Percentiles rank a stretch among this genome's conserved stretches.
Evolutionary conservation across 2,329 filamentous ascomycete species (phyloP).

Genomic region (Pseudocercospora pini-densiflorae): DNA sequence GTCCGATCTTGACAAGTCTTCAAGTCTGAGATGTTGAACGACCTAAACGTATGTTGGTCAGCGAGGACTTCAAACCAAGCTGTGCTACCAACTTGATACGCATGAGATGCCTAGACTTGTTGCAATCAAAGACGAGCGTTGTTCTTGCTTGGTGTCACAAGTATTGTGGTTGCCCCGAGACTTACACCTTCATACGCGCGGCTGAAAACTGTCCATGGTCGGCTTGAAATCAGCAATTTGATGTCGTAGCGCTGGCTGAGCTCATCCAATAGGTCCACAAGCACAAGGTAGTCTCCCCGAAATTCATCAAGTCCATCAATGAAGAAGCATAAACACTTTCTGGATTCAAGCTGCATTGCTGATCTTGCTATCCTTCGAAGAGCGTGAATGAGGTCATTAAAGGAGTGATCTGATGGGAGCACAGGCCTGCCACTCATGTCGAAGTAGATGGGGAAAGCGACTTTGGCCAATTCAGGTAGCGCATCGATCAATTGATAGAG

Average conservation of each 20-base stretch:
- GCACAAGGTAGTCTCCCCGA: neutral
- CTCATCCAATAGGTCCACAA: neutral
- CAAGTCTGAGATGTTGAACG: constrained; percentile 10
- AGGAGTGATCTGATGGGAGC: neutral
- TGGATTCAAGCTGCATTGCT: neutral
- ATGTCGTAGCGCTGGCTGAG: constrained; percentile 1
- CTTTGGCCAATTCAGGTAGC: neutral
- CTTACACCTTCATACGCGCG: constrained; percentile 11
- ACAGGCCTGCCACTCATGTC: neutral
- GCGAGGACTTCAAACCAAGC: too few relatives aligned
- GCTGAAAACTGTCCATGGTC: constrained; percentile 28
- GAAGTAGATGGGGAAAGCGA: neutral
- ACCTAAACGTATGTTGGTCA: too few relatives aligned
- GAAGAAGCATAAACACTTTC: neutral
- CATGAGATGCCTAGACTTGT: too few relatives aligned
- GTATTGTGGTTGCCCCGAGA: too few relatives aligned
- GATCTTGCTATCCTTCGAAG: neutral
- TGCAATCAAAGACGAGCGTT: too few relatives aligned
- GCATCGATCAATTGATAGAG: constrained; percentile 16
- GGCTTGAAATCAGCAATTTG: constrained; percentile 29
- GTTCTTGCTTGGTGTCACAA: too few relatives aligned
- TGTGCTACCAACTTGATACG: too few relatives aligned
- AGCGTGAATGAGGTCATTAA: neutral
- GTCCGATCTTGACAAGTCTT: constrained; percentile 21
- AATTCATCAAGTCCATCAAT: neutral